These are phyloP conservation scores for Balamuthia mandrillaris DNA, from an alignment of 208 protist species.

Conservation along the genomic window DNA sequence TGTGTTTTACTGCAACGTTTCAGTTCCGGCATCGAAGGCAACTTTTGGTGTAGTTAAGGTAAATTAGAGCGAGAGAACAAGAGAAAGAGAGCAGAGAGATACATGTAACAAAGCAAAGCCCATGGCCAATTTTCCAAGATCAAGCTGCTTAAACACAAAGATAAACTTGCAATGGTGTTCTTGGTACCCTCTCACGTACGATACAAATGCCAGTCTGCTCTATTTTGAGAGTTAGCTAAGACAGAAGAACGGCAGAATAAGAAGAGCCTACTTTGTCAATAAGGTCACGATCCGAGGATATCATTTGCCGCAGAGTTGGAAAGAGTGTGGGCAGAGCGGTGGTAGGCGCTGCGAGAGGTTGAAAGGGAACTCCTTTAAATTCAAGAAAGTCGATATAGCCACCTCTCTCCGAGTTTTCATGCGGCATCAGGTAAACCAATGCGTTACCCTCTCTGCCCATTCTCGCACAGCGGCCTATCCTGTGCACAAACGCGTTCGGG, in stretches of 20 bases:
- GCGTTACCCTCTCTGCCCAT: conserved; percentile 67
- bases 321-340: neutral
- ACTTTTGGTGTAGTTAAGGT: neutral
- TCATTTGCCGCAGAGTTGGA: no score
- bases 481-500: conserved; percentile 77
- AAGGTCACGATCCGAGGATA: conserved; percentile 44
- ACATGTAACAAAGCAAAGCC: conserved; percentile 38
- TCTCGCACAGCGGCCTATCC: conserved; percentile 77
- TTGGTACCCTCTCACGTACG: conserved; percentile 63
- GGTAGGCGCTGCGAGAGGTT: neutral
- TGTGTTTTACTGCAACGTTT: no score
- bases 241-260: neutral
- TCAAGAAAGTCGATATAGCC: conserved; percentile 67
- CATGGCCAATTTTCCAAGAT: conserved; percentile 49
- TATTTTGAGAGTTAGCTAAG: neutral
- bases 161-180: conserved; percentile 64
- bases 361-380: conserved; percentile 57
- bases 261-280: conserved; percentile 45
- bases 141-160: conserved; percentile 53
- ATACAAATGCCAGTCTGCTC: conserved; percentile 54
- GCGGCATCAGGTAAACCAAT: conserved; percentile 61
- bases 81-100: neutral
- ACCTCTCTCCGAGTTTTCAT: conserved; percentile 41
- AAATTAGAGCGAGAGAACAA: neutral
- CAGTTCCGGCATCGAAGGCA: neutral